phyloP scores from a whole-genome alignment of 176 grass and related monocot species.

The Rhynchospora tenuis region DNA sequence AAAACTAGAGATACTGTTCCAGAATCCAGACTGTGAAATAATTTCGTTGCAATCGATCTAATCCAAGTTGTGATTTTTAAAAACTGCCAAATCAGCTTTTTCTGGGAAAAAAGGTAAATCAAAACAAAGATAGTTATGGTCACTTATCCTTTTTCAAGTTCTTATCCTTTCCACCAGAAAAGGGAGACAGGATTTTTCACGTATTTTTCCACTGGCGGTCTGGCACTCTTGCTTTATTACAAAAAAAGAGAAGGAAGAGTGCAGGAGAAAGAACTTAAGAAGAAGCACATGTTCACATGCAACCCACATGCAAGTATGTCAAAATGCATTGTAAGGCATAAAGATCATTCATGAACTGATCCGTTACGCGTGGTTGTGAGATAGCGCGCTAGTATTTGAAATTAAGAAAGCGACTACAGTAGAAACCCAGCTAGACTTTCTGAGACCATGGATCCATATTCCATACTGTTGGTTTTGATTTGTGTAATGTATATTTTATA shows the following conservation, averaged over 20 bases:
- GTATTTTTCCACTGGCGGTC: neutral
- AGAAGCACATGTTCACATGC: slow-evolving; percentile 15
- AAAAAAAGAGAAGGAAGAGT: neutral
- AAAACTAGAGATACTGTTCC: neutral
- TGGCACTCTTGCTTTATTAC: neutral
- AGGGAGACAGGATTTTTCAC: slow-evolving; percentile 5
- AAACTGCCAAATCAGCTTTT: neutral
- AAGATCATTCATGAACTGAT: neutral
- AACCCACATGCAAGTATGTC: slow-evolving; percentile 13
- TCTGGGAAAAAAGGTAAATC: neutral
- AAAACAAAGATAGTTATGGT: neutral
- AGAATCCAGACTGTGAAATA: neutral
- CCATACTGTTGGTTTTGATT: too few relatives aligned
- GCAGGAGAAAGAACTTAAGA: slow-evolving; percentile 1
- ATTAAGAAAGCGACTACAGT: neutral
- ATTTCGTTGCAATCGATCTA: neutral
- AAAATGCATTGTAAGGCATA: slow-evolving; percentile 18
- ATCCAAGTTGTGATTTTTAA: neutral
- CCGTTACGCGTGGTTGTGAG: slow-evolving; percentile 2
- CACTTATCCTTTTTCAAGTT: neutral
- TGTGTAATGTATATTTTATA: too few relatives aligned
- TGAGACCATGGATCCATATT: neutral
- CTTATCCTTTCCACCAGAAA: slow-evolving; percentile 13
- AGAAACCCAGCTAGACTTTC: neutral
- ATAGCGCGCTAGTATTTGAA: neutral